Evolutionary conservation across 83 land plant species (phyloP), one percentile per base, ranked within the genome.

Genomic region (Picea mariana): DNA sequence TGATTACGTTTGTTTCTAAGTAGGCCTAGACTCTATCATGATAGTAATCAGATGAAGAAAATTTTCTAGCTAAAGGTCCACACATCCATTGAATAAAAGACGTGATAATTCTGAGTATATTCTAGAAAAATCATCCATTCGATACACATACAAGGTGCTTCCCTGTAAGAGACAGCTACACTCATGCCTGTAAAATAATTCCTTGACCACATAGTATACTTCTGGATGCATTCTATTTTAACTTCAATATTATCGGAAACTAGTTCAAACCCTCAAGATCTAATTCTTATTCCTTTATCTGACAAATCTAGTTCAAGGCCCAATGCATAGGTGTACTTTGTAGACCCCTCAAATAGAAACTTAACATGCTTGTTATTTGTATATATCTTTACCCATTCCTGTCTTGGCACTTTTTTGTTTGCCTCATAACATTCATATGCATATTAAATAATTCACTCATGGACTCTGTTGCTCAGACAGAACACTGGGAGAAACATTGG

Each of bases 271-370:
- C 95, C 81, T 72, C 91, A 78, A 12, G 95, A 94, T 12, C 99
- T 89, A 21, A 84, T 85, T 3, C 99, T 97, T 49, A 95, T 87
- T 31, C 96, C 97, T 63, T 90, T 89, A 52, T 91, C 96, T 0
- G 88, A 27, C 59, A 94, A 88, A 84, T 96, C 99, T 47, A 94
- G 87, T 87, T 96, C 99, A 52, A 96, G 89, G 23, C 99, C 96
- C 16, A 96, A 86, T 34, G 94, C 92, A 78, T 89, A 83, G 5
- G 99, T 95, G 87, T 90, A 96, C 23, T 12, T 81, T 27, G 89
- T 96, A 17, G 93, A 92, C 24, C 99, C 97, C 86, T 96, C 99
- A 38, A 91, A 91, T 3, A 95, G 87, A 87, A 95, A 95, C 81
- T 88, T 90, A 3, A 94, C 31, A 27, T 27, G 31, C 31, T 27